Conservation (phyloP, 371 early-diverging fungal genomes). For the Mortierella sp. region DNA sequence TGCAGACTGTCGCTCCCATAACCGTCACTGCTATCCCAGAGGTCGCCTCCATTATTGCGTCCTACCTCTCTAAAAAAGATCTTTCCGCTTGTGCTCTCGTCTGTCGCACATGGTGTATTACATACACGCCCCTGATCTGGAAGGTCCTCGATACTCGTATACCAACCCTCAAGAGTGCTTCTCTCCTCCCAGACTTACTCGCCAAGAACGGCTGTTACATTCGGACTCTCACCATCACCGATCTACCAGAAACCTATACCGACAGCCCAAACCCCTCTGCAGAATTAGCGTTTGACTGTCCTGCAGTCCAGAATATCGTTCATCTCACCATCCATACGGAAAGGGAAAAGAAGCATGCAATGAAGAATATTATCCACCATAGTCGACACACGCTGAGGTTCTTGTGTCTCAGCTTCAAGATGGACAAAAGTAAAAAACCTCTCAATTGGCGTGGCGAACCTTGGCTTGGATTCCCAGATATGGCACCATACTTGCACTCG, state of each 20-base stretch:
- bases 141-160: background rate
- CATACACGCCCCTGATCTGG: constrained; percentile 32
- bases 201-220: constrained; percentile 19
- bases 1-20: background rate
- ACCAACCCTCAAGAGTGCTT: background rate
- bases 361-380: constrained; percentile 16
- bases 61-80: constrained; percentile 24
- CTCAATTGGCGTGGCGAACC: constrained; percentile 8
- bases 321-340: background rate
- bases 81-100: constrained; percentile 25
- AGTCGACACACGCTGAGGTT: constrained; percentile 24
- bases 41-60: constrained; percentile 17
- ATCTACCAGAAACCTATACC: constrained; percentile 3
- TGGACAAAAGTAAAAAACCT: constrained; percentile 1
- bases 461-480: constrained; percentile 20
- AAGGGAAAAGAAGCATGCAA: background rate
- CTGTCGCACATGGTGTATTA: constrained; percentile 21
- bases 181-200: background rate
- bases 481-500: constrained; percentile 10
- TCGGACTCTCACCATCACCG: constrained; percentile 14
- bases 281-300: constrained; percentile 18
- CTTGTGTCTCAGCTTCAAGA: constrained; percentile 7
- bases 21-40: constrained; percentile 24
- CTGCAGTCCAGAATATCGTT: constrained; percentile 9
- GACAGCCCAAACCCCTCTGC: background rate